Evolutionary conservation across 1,284 basidiomycete genomes (phyloP).

Genomic region (Chalciporus sp.): DNA sequence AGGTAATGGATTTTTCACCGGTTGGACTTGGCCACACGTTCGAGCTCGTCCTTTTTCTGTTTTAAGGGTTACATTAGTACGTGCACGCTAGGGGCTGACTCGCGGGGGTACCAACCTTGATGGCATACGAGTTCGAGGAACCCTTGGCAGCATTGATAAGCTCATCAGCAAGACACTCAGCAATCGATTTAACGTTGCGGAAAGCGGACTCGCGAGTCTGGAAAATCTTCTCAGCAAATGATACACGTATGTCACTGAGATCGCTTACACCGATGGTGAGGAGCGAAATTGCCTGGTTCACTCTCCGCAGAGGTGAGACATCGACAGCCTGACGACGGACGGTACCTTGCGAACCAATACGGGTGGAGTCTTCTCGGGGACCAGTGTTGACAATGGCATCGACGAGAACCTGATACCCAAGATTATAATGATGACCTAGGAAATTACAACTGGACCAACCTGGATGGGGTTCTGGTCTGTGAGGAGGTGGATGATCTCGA

Average conservation of each 20-base stretch:
- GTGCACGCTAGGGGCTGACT: not conserved
- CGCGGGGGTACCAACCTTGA: conserved; percentile 68
- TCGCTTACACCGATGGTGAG: conserved; percentile 90
- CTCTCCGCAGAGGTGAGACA: conserved; percentile 96
- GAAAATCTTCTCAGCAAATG: conserved; percentile 2
- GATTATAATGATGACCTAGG: not conserved
- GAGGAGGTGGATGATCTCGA: conserved; percentile 99
- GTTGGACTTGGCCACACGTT: conserved; percentile 99
- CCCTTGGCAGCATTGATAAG: conserved; percentile 99
- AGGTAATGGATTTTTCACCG: conserved; percentile 61
- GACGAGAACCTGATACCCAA: conserved; percentile 71
- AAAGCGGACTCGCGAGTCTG: conserved; percentile 99
- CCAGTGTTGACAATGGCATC: conserved; percentile 99
- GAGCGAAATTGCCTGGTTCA: conserved; percentile 97
- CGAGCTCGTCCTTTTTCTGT: conserved; percentile 93
- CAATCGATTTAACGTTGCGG: conserved; percentile 99
- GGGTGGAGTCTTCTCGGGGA: conserved; percentile 99
- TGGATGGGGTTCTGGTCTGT: conserved; percentile 99
- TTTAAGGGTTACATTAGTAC: conserved; percentile 3
- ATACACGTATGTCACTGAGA: not conserved
- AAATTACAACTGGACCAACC: conserved; percentile 49
- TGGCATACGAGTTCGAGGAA: conserved; percentile 99
- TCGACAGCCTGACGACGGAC: conserved; percentile 99
- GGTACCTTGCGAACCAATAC: conserved; percentile 99
- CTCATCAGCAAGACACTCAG: conserved; percentile 99